A percentile compares a stretch with the other conserved stretches of the same genome.
Conservation (phyloP, 495 filamentous ascomycete species). For the Podospora anserina region DNA sequence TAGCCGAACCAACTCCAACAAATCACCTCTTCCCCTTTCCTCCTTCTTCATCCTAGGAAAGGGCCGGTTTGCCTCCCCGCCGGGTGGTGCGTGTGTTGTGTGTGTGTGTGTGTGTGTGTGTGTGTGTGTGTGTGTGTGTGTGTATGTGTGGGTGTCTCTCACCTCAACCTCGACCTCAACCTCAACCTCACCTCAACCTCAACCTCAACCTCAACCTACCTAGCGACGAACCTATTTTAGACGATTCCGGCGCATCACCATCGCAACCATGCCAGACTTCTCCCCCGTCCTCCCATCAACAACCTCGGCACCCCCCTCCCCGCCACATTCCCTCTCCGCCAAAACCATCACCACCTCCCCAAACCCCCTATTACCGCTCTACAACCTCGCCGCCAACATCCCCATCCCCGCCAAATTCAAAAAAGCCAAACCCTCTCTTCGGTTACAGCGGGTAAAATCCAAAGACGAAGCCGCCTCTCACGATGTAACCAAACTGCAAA, state of each 20-base stretch:
- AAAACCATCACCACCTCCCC: not conserved
- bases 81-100: no score
- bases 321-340: not conserved
- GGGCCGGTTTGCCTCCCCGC: no score
- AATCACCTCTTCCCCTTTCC: conserved; percentile 2
- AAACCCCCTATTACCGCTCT: conserved; percentile 3
- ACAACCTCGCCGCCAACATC: conserved; percentile 3
- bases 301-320: not conserved
- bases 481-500: conserved; percentile 68
- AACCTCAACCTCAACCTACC: not conserved
- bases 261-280: not conserved
- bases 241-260: not conserved
- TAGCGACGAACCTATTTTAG: not conserved
- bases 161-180: not conserved
- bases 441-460: conserved; percentile 57
- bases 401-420: conserved; percentile 47
- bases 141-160: no score
- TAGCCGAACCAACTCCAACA: conserved; percentile 13
- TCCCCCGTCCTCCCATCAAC: not conserved
- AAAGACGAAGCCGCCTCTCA: conserved; percentile 55
- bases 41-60: not conserved
- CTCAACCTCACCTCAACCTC: not conserved
- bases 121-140: no score
- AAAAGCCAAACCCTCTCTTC: conserved; percentile 70
- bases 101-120: no score